A percentile compares a stretch with the other conserved stretches of the same genome.
These are phyloP conservation scores for Rutstroemia sp. DNA, from an alignment of 2,329 filamentous ascomycete species.

Conservation along the genomic window DNA sequence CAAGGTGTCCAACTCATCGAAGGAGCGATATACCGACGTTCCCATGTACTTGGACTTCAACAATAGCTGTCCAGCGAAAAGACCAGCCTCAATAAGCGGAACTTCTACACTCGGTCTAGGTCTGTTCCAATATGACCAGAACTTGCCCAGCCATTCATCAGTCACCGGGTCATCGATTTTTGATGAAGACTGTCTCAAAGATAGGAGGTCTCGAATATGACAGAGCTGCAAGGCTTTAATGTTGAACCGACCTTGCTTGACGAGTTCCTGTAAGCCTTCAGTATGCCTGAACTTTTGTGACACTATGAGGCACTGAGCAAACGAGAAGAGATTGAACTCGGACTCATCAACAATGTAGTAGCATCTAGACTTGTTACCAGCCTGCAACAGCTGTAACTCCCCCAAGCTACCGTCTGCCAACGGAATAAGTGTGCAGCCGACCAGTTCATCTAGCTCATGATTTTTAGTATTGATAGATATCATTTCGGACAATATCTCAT, in stretches of 20 bases:
- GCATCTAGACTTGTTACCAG: not conserved
- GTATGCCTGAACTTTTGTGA: not conserved
- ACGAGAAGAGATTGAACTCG: slow-evolving; percentile 21
- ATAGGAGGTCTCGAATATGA: slow-evolving; percentile 17
- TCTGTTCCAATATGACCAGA: slow-evolving; percentile 21
- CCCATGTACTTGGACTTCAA: slow-evolving; percentile 6
- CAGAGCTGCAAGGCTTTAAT: slow-evolving; percentile 12
- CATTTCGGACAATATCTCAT: slow-evolving; percentile 6
- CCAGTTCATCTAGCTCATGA: slow-evolving; percentile 14
- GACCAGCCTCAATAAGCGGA: not conserved
- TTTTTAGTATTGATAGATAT: slow-evolving; percentile 4
- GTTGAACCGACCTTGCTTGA: slow-evolving; percentile 19
- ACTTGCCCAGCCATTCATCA: slow-evolving; percentile 18
- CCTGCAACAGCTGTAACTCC: slow-evolving; percentile 7
- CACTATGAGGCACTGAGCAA: slow-evolving; percentile 17
- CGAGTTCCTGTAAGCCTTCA: not conserved
- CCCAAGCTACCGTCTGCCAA: slow-evolving; percentile 20
- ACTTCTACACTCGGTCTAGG: not conserved
- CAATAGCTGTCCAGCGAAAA: not conserved
- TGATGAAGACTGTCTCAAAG: not conserved
- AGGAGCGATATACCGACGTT: slow-evolving; percentile 4
- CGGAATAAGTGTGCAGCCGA: slow-evolving; percentile 24
- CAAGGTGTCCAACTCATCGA: slow-evolving; percentile 6
- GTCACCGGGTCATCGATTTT: not conserved
- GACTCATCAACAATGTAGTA: slow-evolving; percentile 14